Evolutionary conservation across 139 green algal species (phyloP), one percentile per base, ranked within the genome.

Genomic region (Chlamydomonas sphaeroides): DNA sequence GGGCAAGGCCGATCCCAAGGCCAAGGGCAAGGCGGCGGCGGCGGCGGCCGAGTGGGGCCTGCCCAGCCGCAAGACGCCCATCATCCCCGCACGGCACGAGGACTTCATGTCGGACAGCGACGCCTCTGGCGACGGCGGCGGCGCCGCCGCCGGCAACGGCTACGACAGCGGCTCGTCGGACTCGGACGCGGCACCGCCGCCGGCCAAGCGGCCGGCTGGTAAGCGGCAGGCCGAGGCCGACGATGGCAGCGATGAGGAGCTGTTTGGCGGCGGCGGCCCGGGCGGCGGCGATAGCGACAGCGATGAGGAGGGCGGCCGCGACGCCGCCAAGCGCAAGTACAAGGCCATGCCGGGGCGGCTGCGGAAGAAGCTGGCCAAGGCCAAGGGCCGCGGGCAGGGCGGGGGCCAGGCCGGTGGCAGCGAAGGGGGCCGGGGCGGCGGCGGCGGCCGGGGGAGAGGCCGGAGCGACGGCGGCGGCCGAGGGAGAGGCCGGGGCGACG

Each of bases 281-380:
- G 59, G 59, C 11, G 56, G 56, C 56, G 56, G 56, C 10, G 56
- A 26, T 5, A 14, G 1, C 1, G 59, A 35, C 21, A 5, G n/a
- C 14, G 59, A 26, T 21, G 32, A 32, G 39, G 79, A 49, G 23
- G 75, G 75, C 18, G 57, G 49, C 23, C 56, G 66, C 3, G 68
- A 38, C 11, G 75, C 35, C 2, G 71, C 66, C 0, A 66, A 65
- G 41, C 48, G 78, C 32, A 73, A 79, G 41, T 48, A 79, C 21
- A 93, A 93, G 76, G 61, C 89, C 17, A 79, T 96, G 69, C 92
- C 91, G 30, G 93, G 93, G 5, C 65, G 93, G 67, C 78, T 96
- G 45, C 75, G 93, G 15, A 95, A 95, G 79, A 96, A 95, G 84
- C 67, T 96, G 30, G 89, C 90, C 33, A 87, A 86, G 83, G 68